Conservation (phyloP, 805 yeast species). For the Candida namnaoensis region DNA sequence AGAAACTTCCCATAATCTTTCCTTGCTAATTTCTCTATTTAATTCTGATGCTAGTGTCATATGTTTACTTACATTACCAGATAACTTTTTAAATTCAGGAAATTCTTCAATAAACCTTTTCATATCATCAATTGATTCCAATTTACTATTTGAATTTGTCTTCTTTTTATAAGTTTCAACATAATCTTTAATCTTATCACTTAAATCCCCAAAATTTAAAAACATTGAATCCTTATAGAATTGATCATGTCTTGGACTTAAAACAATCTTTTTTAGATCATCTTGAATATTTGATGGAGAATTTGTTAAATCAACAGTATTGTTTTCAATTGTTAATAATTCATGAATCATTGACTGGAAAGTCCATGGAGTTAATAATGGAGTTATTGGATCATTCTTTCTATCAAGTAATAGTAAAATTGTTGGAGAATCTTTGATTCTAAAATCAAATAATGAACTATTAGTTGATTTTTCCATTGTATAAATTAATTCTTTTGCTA, state of each 20-base stretch:
- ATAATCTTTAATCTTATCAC: constrained; percentile 77
- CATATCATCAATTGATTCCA: constrained; percentile 81
- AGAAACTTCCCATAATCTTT: constrained; percentile 73
- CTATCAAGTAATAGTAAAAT: constrained; percentile 72
- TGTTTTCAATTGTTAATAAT: constrained; percentile 71
- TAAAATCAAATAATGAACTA: constrained; percentile 61
- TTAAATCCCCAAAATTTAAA: constrained; percentile 89
- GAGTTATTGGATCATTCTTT: constrained; percentile 86
- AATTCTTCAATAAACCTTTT: constrained; percentile 85
- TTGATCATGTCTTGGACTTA: constrained; percentile 60
- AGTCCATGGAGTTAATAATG: constrained; percentile 92
- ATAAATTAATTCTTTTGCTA: constrained; percentile 59
- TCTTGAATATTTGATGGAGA: constrained; percentile 42
- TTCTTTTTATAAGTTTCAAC: constrained; percentile 76
- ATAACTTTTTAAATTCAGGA: constrained; percentile 87
- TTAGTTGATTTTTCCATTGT: constrained; percentile 41
- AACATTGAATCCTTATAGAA: constrained; percentile 79
- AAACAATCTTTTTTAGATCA: constrained; percentile 57
- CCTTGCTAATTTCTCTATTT: constrained; percentile 57
- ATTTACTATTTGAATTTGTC: constrained; percentile 64
- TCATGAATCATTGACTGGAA: constrained; percentile 98
- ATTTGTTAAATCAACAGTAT: constrained; percentile 60
- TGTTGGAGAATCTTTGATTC: constrained; percentile 59
- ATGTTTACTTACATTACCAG: constrained; percentile 86
- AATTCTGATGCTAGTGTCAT: constrained; percentile 85